Conservation (phyloP, 1,139 yeast genomes). For the Kurtzmaniella quercitrusa region DNA sequence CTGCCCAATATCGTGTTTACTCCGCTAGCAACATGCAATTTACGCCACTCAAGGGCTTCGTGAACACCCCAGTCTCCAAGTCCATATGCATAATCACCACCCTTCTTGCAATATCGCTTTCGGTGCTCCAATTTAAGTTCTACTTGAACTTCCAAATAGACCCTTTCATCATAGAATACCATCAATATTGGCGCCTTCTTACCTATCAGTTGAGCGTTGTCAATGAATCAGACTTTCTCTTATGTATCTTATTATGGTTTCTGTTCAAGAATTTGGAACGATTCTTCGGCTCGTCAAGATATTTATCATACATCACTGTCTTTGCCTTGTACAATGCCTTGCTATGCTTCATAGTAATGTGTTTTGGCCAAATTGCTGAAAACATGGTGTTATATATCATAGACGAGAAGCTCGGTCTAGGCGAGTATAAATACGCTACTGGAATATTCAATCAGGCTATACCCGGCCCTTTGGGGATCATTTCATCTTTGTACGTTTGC, state of each 20-base stretch:
- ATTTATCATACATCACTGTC: conserved; percentile 33
- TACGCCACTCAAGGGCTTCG: conserved; percentile 52
- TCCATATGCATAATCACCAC: conserved; percentile 38
- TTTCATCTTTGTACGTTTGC: conserved; percentile 57
- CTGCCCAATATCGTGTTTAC: too few species aligned
- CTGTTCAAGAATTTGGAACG: conserved; percentile 63
- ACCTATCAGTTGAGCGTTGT: conserved; percentile 53
- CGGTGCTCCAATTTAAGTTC: conserved; percentile 56
- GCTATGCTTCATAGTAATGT: conserved; percentile 30
- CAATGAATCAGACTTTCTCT: conserved; percentile 63
- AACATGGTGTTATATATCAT: conserved; percentile 26
- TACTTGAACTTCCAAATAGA: conserved; percentile 48
- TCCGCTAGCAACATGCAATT: conserved; percentile 19
- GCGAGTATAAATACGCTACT: background rate
- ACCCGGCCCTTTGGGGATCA: conserved; percentile 62
- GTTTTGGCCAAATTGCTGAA: conserved; percentile 32
- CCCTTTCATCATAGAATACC: conserved; percentile 57
- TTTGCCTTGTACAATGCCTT: conserved; percentile 33
- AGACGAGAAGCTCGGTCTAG: conserved; percentile 7
- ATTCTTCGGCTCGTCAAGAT: conserved; percentile 58
- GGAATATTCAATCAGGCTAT: conserved; percentile 28
- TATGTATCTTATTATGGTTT: conserved; percentile 50
- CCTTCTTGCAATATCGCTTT: conserved; percentile 45
- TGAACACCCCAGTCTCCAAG: conserved; percentile 55
- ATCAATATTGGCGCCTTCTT: conserved; percentile 64